phyloP scores from a whole-genome alignment of 1,139 yeast species.

The Williopsis jadinii region DNA sequence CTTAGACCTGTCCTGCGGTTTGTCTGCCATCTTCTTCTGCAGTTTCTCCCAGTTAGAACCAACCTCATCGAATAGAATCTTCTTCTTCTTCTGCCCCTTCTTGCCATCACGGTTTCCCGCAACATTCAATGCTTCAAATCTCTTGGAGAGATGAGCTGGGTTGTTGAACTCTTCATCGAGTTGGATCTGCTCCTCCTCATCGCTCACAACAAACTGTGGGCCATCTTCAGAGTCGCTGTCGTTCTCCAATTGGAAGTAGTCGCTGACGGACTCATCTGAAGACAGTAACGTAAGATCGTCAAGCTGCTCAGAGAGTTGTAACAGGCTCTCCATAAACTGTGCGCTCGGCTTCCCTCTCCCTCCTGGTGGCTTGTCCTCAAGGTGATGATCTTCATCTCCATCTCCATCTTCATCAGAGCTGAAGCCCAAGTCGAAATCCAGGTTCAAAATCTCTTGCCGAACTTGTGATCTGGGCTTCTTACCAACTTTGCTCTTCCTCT shows the following conservation, averaged over 20 bases:
- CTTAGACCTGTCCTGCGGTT: background rate
- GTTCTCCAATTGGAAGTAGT: background rate
- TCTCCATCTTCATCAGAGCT: conserved; percentile 10
- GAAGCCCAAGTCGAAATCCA: conserved; percentile 16
- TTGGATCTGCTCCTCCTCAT: conserved; percentile 12
- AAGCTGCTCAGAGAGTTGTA: background rate
- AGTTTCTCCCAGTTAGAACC: background rate
- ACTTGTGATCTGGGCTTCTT: background rate
- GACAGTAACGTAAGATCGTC: background rate
- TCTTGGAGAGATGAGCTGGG: background rate
- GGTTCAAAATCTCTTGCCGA: background rate
- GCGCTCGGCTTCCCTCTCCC: background rate
- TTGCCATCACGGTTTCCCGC: background rate
- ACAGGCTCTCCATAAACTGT: conserved; percentile 1
- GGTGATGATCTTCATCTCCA: background rate
- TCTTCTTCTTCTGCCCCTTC: conserved; percentile 1
- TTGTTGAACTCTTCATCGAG: conserved; percentile 5
- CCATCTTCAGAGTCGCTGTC: background rate
- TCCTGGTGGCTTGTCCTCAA: background rate
- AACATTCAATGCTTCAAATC: background rate
- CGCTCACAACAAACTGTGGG: conserved; percentile 5
- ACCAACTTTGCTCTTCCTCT: background rate
- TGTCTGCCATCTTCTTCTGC: background rate
- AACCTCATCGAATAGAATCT: background rate
- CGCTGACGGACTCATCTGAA: conserved; percentile 1